Conservation (phyloP, 139 green algal species). For the Ulvella scutata region DNA sequence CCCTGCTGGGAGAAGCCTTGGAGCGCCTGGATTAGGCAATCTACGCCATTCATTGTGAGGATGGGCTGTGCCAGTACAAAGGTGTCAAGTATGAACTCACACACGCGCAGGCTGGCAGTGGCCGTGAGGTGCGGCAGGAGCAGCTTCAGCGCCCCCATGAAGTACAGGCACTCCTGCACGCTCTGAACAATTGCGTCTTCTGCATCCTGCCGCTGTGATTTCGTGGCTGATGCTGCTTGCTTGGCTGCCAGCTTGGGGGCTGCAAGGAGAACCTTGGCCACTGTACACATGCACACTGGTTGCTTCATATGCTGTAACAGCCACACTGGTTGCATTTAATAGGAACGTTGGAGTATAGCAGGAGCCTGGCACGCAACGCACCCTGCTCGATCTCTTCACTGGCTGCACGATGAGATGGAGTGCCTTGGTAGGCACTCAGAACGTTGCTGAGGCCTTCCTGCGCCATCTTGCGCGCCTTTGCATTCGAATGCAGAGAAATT, state of each 20-base stretch:
- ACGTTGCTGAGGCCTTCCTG: constrained; percentile 18
- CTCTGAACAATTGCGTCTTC: constrained; percentile 53
- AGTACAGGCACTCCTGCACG: constrained; percentile 56
- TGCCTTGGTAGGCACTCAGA: constrained; percentile 20
- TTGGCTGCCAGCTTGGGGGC: constrained; percentile 45
- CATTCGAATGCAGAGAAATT: constrained; percentile 31
- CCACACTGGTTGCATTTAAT: neutral
- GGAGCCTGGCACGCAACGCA: constrained; percentile 3
- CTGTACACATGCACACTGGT: constrained; percentile 8
- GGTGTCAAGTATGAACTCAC: constrained; percentile 42
- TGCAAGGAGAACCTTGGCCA: constrained; percentile 37
- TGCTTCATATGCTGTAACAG: neutral
- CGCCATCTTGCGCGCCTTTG: constrained; percentile 47
- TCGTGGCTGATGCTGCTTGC: constrained; percentile 43
- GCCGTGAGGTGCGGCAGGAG: constrained; percentile 31
- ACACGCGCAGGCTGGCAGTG: constrained; percentile 1
- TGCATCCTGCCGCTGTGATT: constrained; percentile 49
- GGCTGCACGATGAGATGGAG: constrained; percentile 8
- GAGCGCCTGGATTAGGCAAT: constrained; percentile 17
- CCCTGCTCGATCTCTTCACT: constrained; percentile 24
- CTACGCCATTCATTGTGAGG: constrained; percentile 43
- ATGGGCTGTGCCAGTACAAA: constrained; percentile 53
- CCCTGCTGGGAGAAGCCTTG: neutral
- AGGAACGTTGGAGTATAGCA: neutral
- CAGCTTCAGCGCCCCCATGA: constrained; percentile 49